These are phyloP conservation scores for Geotrichum phurueaensis DNA, from an alignment of 1,139 yeast species.

Conservation along the genomic window DNA sequence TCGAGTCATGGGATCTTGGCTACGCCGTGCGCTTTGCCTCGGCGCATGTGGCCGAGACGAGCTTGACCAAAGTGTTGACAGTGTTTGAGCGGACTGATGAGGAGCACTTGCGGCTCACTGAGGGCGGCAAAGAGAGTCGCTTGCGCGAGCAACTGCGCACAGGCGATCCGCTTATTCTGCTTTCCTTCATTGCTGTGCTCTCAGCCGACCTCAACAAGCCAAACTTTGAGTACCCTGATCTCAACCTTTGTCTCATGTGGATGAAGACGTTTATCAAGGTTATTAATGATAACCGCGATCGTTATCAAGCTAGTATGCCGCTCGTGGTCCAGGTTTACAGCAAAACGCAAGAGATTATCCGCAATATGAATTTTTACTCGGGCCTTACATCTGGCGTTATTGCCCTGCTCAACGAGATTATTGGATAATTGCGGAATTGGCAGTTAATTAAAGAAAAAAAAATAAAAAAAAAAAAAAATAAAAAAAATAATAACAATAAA, in stretches of 20 bases:
- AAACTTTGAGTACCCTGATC: background rate
- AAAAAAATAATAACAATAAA: too few species aligned
- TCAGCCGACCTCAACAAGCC: conserved; percentile 12
- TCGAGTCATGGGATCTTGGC: conserved; percentile 10
- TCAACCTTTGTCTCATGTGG: conserved; percentile 11
- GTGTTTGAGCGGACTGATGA: conserved; percentile 6
- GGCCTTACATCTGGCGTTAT: background rate
- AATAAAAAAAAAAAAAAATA: too few species aligned
- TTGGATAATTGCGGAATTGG: background rate
- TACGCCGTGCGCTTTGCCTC: conserved; percentile 16
- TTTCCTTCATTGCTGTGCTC: conserved; percentile 16
- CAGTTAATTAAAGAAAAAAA: too few species aligned
- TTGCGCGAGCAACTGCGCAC: conserved; percentile 5
- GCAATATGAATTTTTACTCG: background rate
- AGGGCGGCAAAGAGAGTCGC: conserved; percentile 1
- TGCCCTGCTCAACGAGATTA: background rate
- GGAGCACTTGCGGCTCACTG: background rate
- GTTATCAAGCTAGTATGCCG: conserved; percentile 5
- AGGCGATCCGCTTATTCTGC: conserved; percentile 13
- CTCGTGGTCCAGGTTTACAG: conserved; percentile 10
- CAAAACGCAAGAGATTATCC: conserved; percentile 7
- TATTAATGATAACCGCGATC: conserved; percentile 13
- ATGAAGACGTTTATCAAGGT: conserved; percentile 11
- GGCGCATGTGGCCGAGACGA: conserved; percentile 6
- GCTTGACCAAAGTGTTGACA: conserved; percentile 12